Conservation (phyloP, 441 rosid genomes). For the Erodium texanum region DNA sequence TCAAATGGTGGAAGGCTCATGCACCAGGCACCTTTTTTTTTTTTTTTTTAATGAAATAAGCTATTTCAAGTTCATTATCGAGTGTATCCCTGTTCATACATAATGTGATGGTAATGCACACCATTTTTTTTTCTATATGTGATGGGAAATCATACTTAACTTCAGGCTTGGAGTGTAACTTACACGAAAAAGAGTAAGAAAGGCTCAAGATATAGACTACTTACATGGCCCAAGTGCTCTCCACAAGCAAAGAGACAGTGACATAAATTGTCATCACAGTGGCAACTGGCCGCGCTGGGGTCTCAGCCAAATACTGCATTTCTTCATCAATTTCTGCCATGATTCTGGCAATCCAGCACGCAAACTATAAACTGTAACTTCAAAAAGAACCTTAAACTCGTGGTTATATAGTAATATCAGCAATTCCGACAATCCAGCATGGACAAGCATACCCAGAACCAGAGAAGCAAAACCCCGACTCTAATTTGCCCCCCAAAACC, state of each 20-base stretch:
- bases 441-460: background rate
- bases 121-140: too few relatives aligned
- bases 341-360: conserved; percentile 16
- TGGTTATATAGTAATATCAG: background rate
- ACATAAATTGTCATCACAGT: conserved; percentile 72
- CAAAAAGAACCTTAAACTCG: background rate
- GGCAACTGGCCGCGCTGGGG: conserved; percentile 94
- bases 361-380: conserved; percentile 15
- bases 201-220: conserved; percentile 16
- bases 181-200: background rate
- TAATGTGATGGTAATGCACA: too few relatives aligned
- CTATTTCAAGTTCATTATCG: too few relatives aligned
- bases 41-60: too few relatives aligned
- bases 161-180: too few relatives aligned
- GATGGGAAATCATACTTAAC: too few relatives aligned
- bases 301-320: conserved; percentile 59
- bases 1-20: too few relatives aligned
- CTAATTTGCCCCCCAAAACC: conserved; percentile 3
- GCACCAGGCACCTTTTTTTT: too few relatives aligned
- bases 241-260: conserved; percentile 65
- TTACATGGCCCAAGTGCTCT: conserved; percentile 68
- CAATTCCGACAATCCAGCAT: background rate
- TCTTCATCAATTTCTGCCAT: conserved; percentile 34
- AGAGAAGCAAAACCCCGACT: conserved; percentile 1
- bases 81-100: too few relatives aligned